phyloP scores from a whole-genome alignment of 495 filamentous ascomycete species.

The Wilcoxina mikolae region DNA sequence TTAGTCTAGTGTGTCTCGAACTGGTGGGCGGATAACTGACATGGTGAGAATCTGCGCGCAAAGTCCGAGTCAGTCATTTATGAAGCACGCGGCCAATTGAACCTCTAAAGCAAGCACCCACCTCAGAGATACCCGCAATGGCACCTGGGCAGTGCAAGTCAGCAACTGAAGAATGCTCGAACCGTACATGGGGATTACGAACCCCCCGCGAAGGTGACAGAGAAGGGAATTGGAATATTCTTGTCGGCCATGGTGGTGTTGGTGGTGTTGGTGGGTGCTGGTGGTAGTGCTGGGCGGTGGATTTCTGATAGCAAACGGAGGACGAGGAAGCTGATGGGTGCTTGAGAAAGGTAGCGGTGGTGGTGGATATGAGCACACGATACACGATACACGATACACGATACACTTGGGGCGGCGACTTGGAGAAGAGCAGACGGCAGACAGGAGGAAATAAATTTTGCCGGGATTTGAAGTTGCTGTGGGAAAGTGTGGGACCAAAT shows the following conservation, averaged over 20 bases:
- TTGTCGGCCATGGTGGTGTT: conserved; percentile 22
- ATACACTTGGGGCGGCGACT: no score
- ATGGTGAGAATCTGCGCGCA: conserved; percentile 72
- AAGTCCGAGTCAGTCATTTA: conserved; percentile 29
- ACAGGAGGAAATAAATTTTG: not conserved
- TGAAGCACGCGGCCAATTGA: conserved; percentile 15
- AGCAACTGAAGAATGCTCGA: conserved; percentile 10
- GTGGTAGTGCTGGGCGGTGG: not conserved
- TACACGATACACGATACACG: no score
- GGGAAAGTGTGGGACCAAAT: not conserved
- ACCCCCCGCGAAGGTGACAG: conserved; percentile 28
- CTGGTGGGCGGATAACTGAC: no score
- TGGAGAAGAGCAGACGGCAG: no score
- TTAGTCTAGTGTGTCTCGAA: no score
- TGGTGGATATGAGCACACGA: no score
- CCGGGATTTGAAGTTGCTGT: not conserved
- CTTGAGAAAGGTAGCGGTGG: not conserved
- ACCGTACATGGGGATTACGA: conserved; percentile 10
- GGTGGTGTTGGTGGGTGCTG: no score
- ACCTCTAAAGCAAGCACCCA: conserved; percentile 34
- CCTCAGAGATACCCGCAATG: conserved; percentile 84
- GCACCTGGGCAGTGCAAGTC: conserved; percentile 42
- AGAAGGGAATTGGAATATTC: conserved; percentile 24
- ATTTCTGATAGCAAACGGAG: not conserved
- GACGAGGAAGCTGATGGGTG: not conserved